Base-by-base conservation (phyloP, 2,329 filamentous ascomycete genomes). In the Lecanicillium sp. region DNA sequence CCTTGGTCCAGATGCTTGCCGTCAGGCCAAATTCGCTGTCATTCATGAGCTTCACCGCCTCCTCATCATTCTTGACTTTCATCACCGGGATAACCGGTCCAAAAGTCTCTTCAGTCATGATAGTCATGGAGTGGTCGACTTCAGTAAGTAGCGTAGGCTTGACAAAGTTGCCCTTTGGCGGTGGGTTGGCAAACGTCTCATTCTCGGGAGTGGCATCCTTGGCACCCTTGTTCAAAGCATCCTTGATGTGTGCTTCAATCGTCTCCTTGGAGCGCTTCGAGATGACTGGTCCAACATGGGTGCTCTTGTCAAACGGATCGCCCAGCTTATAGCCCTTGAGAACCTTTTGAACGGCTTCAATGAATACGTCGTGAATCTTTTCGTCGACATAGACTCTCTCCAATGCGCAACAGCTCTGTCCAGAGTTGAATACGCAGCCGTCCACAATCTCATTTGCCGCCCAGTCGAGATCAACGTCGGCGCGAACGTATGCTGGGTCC, bases 1-100 rank as follows among this genome's bases (percentile, higher is more conserved):
- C 87, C 60, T 92, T 94, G 42, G 88, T 95, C 90, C 90, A 96
- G 52, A 96, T 88, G 53, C 87, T 94, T n/a, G 89, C 90, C 4
- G 90, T 95, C 45, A 96, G 71, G 5, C 90, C 90, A 56, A 94
- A 94, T 48, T 94, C 81, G 63, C 85, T 92, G 58, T 95, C 88
- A 53, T 95, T 95, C 88, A 96, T 95, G 36, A 90, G 65, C 48
- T 70, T 65, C 45, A 95, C 65, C 2, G 90, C 90, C 61, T 95
- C 87, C 14, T 75, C 75, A 53, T 95, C 90, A 49, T 69, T 69
- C 54, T 78, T 77, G 45, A 95, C 89, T 59, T 85, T 85, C 80
- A 90, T 86, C 14, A 95, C 78, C 1, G 89, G 83, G 50, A 96
- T 90, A 14, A 95, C 78, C 2, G 90, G 90, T 0, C 90, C 90